Evolutionary conservation across 345 rosid species (phyloP), one percentile per base, ranked within the genome.

Genomic region (Dovyalis caffra): DNA sequence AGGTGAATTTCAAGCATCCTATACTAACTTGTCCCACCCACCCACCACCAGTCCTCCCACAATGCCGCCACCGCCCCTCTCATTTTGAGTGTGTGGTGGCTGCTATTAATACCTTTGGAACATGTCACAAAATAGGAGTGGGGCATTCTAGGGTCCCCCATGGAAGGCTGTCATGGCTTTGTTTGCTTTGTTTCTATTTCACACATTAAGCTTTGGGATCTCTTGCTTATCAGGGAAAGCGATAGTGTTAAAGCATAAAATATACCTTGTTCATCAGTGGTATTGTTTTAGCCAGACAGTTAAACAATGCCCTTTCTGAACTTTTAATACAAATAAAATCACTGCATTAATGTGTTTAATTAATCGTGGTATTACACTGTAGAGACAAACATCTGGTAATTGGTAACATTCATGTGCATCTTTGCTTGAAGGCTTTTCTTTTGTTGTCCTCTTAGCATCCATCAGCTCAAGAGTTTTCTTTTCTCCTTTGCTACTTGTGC

Each of bases 1-100:
- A 93, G 94, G 99, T 96, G 64, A 81, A 58, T 82, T 74, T 68
- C 58, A 49, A 34, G 28, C 38, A 66, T 62, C 70, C 56, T 47
- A 25, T 73, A 14, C 60, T 23, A 60, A 58, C 37, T 47, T 40
- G 47, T 32, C n/a, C 11, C 33, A n/a, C n/a, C n/a, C n/a, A n/a
- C n/a, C n/a, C n/a, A n/a, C n/a, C n/a, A n/a, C n/a, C n/a, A n/a
- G n/a, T n/a, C n/a, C n/a, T n/a, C n/a, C n/a, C n/a, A n/a, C n/a
- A n/a, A n/a, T n/a, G n/a, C n/a, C n/a, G n/a, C n/a, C n/a, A n/a
- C n/a, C n/a, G n/a, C 53, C 34, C 29, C 23, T 62, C n/a, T 56
- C 5, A 56, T 56, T 56, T 53, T n/a, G 60, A 53, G 28, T 23
- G 8, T n/a, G 14, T 53, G 60, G 28, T 53, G 60, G 60, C 12